These are phyloP conservation scores for Psilocybe azurescens DNA, from an alignment of 768 basidiomycete species.

Conservation along the genomic window DNA sequence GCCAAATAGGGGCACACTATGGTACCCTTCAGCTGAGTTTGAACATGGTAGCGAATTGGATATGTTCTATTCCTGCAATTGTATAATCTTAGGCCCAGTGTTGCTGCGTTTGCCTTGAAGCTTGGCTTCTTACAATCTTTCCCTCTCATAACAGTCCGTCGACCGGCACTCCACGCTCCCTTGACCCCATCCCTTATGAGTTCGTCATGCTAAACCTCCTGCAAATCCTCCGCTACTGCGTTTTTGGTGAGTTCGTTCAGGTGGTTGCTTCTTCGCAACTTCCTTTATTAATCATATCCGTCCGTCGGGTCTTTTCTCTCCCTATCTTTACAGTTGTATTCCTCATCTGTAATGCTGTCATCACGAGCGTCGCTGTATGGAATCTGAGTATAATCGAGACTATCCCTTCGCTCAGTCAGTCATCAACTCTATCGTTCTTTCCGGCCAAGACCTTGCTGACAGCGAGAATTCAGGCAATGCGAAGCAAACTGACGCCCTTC, in stretches of 20 bases:
- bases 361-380: conserved; percentile 72
- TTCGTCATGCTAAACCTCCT: conserved; percentile 50
- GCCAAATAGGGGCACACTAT: conserved; percentile 6
- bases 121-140: conserved; percentile 23
- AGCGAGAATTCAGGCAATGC: conserved; percentile 17
- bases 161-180: conserved; percentile 41
- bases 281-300: background rate
- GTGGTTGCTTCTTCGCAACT: background rate
- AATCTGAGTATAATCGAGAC: conserved; percentile 57
- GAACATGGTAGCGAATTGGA: conserved; percentile 11
- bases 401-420: conserved; percentile 44
- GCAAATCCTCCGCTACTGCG: conserved; percentile 57
- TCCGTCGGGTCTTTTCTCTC: conserved; percentile 2
- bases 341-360: conserved; percentile 67
- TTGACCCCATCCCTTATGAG: conserved; percentile 34
- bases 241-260: conserved; percentile 54
- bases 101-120: conserved; percentile 14
- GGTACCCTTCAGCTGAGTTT: conserved; percentile 19
- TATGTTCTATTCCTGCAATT: conserved; percentile 7
- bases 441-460: conserved; percentile 5
- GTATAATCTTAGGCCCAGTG: conserved; percentile 18
- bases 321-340: conserved; percentile 51
- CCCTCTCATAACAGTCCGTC: conserved; percentile 30
- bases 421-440: background rate
- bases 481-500: conserved; percentile 62